phyloP scores from a whole-genome alignment of 176 grass and related monocot genomes.

The Phyllostachys edulis region DNA sequence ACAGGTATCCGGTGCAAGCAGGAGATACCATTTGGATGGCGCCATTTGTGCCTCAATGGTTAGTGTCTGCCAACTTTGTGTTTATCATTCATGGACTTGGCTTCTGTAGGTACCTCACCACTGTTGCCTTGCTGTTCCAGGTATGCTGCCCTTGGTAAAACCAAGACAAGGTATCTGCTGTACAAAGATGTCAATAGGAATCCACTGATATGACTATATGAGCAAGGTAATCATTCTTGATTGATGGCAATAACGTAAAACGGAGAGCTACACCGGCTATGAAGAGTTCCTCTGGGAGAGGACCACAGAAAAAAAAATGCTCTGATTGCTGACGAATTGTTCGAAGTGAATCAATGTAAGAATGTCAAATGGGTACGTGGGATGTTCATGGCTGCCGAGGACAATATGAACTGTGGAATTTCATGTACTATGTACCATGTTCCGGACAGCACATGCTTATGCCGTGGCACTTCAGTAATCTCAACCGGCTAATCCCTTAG shows the following conservation, averaged over 20 bases:
- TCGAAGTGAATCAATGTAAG: not conserved
- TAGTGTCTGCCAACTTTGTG: slow-evolving; percentile 11
- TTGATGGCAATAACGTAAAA: slow-evolving; percentile 2
- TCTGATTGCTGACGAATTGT: not conserved
- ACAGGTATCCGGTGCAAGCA: slow-evolving; percentile 92
- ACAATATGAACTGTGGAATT: not conserved
- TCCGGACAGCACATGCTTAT: not conserved
- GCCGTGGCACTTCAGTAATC: not conserved
- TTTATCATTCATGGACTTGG: slow-evolving; percentile 12
- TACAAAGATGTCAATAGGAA: slow-evolving; percentile 98
- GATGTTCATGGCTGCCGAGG: not conserved
- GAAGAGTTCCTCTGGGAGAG: not conserved
- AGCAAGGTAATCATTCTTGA: slow-evolving; percentile 21
- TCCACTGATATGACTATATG: slow-evolving; percentile 45
- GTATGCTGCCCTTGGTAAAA: slow-evolving; percentile 93
- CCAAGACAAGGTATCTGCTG: slow-evolving; percentile 74
- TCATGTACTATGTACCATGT: not conserved
- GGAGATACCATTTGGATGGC: slow-evolving; percentile 98
- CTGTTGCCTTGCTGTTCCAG: slow-evolving; percentile 51
- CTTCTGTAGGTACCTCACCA: slow-evolving; percentile 29
- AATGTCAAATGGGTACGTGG: not conserved
- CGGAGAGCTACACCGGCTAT: not conserved
- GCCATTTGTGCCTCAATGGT: slow-evolving; percentile 98
- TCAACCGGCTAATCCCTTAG: not conserved
- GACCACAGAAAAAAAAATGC: not conserved